Base-by-base conservation (phyloP, 2,329 filamentous ascomycete species). In the Arthroderma sp. region DNA sequence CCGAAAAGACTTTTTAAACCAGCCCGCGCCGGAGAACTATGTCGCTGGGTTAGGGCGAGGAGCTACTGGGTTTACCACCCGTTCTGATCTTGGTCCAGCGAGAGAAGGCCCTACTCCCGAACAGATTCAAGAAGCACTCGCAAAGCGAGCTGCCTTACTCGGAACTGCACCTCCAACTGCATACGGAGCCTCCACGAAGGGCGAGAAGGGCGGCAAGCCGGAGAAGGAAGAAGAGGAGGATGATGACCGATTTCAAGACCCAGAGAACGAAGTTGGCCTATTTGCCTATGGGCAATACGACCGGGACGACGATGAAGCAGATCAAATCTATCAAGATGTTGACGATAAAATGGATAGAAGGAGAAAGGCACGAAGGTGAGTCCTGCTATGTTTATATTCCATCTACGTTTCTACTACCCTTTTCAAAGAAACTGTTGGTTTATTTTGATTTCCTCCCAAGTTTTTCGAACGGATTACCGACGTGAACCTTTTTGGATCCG, bases 201-300 rank as follows among this genome's bases (percentile, higher is more conserved):
- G 80, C 45, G 83, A 84, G 56, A 82, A 83, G 50, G 77, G 66
- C 6, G 59, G 57, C 37, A 72, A 75, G 49, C 70, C 73, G 40
- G 80, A 83, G 42, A 78, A 83, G 11, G 80, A 82, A 32, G 81
- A 83, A 31, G 82, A 83, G 43, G 81, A 83, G 45, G 80, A 84
- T 44, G 82, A 86, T 45, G 82, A 84, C 32, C 77, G 89, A 39
- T 96, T 87, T 58, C 87, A 94, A 60, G 91, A 98, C 60, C 91
- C 91, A 1, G 91, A 98, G 57, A 96, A 96, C 58, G 91, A 98
- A 64, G 84, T 91, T 40, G 91, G 93, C 4, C 71, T 98, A 22
- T 98, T 98, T 58, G 88, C 91, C 3, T 89, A 86, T 45, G 91
- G 91, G 32, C 84, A 91, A 56, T 98, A 94, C 68, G 91, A 96